Percentiles rank a stretch among this genome's conserved stretches.
These are phyloP conservation scores for Rostrohypoxylon terebratum DNA, from an alignment of 495 filamentous ascomycete species.

Conservation along the genomic window DNA sequence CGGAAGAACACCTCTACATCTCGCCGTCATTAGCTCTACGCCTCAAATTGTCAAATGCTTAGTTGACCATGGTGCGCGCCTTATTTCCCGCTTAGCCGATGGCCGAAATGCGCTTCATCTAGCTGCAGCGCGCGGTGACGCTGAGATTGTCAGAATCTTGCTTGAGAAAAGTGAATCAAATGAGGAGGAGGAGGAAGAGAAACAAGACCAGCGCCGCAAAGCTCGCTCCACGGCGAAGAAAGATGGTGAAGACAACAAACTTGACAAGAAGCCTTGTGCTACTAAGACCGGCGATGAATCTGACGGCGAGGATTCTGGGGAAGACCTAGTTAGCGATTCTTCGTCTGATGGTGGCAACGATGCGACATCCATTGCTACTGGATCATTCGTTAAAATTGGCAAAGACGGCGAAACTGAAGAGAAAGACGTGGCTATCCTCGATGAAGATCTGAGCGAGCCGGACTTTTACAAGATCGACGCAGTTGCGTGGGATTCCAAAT, in stretches of 20 bases:
- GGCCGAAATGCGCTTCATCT: constrained; percentile 83
- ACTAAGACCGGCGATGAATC: constrained; percentile 44
- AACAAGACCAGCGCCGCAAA: constrained; percentile 62
- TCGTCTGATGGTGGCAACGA: constrained; percentile 55
- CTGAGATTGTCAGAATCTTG: constrained; percentile 75
- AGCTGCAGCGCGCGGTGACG: constrained; percentile 73
- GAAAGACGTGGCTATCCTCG: constrained; percentile 50
- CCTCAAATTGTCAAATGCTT: constrained; percentile 76
- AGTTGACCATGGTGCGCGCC: constrained; percentile 76
- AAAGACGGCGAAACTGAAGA: constrained; percentile 52
- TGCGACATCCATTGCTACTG: constrained; percentile 64
- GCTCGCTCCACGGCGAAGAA: constrained; percentile 30
- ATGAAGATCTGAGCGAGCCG: constrained; percentile 72
- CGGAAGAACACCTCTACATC: constrained; percentile 82
- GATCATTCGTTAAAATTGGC: constrained; percentile 75
- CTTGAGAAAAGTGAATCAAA: constrained; percentile 76
- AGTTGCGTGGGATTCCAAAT: constrained; percentile 77
- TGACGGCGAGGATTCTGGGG: constrained; percentile 52
- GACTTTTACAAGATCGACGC: constrained; percentile 83
- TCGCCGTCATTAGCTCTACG: constrained; percentile 74
- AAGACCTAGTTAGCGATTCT: constrained; percentile 53
- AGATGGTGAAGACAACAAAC: constrained; percentile 7
- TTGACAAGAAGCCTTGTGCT: constrained; percentile 27
- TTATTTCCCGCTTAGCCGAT: constrained; percentile 78
- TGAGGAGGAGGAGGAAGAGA: constrained; percentile 72